Evolutionary conservation across 2,329 filamentous ascomycete species (phyloP).

Genomic region (Chlorencoelia australis): DNA sequence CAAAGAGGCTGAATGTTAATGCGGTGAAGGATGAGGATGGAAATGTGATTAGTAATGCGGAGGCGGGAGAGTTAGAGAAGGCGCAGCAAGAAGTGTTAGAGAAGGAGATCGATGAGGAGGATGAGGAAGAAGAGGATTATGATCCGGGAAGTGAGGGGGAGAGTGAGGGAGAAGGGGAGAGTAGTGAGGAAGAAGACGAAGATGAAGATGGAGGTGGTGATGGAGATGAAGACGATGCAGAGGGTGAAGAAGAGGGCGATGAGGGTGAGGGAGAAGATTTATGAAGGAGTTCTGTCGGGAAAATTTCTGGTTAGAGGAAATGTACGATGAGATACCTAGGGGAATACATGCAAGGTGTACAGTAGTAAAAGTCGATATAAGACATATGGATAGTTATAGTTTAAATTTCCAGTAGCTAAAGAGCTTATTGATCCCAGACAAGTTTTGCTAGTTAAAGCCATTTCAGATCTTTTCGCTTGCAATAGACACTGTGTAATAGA

Average conservation of each 20-base stretch:
- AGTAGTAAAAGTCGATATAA: too few relatives aligned
- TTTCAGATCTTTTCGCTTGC: too few relatives aligned
- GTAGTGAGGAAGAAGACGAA: constrained; percentile 18
- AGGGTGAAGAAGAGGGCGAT: constrained; percentile 10
- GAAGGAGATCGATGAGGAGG: constrained; percentile 45
- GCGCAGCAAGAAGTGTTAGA: constrained; percentile 28
- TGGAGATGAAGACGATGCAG: constrained; percentile 16
- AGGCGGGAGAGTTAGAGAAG: constrained; percentile 26
- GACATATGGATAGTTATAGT: too few relatives aligned
- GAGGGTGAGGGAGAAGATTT: constrained; percentile 11
- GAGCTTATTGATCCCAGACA: too few relatives aligned
- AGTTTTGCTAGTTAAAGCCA: too few relatives aligned
- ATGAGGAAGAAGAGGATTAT: constrained; percentile 58
- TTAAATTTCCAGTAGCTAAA: too few relatives aligned
- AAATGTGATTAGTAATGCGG: constrained; percentile 31
- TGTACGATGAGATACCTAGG: too few relatives aligned
- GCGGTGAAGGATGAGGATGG: constrained; percentile 33
- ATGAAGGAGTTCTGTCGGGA: too few relatives aligned
- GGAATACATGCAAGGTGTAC: too few relatives aligned
- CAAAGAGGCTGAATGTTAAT: constrained; percentile 50
- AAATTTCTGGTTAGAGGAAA: too few relatives aligned
- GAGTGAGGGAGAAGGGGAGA: constrained; percentile 19
- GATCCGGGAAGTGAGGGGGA: constrained; percentile 40
- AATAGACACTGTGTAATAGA: too few relatives aligned
- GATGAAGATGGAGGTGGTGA: constrained; percentile 32